Conservation (phyloP, 2,329 filamentous ascomycete species). For the Gaeumannomyces sp. region DNA sequence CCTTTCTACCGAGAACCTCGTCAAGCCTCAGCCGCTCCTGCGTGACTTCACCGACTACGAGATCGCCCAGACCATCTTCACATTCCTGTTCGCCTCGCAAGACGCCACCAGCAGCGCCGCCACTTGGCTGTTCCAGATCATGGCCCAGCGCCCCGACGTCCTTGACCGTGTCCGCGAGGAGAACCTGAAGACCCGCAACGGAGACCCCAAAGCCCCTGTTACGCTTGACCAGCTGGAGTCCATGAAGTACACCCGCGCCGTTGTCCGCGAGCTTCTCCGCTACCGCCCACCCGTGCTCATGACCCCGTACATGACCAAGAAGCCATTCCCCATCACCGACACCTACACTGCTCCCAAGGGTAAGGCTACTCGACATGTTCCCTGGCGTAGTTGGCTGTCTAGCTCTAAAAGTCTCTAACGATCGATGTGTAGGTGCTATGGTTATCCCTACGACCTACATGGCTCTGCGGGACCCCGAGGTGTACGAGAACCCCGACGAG, state of each 20-base stretch:
- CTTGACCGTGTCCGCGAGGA: constrained; percentile 88
- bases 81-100: constrained; percentile 94
- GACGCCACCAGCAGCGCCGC: constrained; percentile 91
- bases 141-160: constrained; percentile 89
- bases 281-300: constrained; percentile 96
- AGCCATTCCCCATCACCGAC: constrained; percentile 83
- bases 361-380: constrained; percentile 24
- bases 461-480: constrained; percentile 84
- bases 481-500: constrained; percentile 81
- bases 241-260: constrained; percentile 83
- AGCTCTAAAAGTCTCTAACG: not conserved
- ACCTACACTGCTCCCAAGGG: constrained; percentile 89
- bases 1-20: constrained; percentile 56
- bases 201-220: constrained; percentile 63
- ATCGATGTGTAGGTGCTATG: constrained; percentile 62
- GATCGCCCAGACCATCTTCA: constrained; percentile 89
- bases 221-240: constrained; percentile 83
- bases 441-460: constrained; percentile 87
- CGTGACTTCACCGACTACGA: constrained; percentile 87
- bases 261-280: constrained; percentile 84
- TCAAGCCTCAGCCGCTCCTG: constrained; percentile 78
- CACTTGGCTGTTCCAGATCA: constrained; percentile 93
- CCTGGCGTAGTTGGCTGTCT: not conserved
- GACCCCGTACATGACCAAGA: constrained; percentile 94
- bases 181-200: constrained; percentile 70